Conservation (phyloP, 768 basidiomycete species). For the Suillus hirtellus region DNA sequence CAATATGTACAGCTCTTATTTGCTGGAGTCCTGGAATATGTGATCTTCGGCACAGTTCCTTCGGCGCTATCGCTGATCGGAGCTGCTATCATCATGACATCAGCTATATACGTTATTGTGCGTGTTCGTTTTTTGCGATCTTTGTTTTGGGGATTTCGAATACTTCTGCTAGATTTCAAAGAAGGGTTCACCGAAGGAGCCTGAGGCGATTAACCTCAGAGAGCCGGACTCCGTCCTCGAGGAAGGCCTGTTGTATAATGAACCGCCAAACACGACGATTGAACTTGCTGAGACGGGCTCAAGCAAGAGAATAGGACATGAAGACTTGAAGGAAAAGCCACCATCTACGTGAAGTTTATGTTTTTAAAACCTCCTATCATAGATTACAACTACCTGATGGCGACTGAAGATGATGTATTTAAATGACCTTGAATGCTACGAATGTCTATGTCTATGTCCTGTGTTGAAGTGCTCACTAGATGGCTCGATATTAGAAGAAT, state of each 20-base stretch:
- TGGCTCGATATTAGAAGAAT: neutral
- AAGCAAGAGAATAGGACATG: neutral
- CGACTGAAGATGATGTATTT: neutral
- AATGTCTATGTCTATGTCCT: neutral
- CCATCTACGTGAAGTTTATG: neutral
- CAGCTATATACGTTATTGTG: constrained; percentile 9
- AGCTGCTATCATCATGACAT: constrained; percentile 51
- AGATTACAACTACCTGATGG: neutral
- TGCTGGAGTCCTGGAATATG: constrained; percentile 60
- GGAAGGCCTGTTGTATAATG: constrained; percentile 8
- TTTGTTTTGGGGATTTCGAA: neutral
- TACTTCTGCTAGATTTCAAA: neutral
- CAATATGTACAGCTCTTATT: constrained; percentile 70
- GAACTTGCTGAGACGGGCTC: constrained; percentile 1
- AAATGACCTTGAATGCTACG: too few species aligned
- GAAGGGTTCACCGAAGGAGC: neutral
- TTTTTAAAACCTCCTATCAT: neutral
- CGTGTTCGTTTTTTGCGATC: neutral
- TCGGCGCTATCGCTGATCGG: constrained; percentile 62
- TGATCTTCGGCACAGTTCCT: constrained; percentile 63
- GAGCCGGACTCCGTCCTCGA: constrained; percentile 2
- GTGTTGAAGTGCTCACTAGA: neutral
- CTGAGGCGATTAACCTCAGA: neutral
- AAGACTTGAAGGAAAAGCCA: neutral
- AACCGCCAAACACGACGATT: neutral